Percentiles rank a stretch among this genome's conserved stretches.
phyloP scores from a whole-genome alignment of 2,329 filamentous ascomycete species.

The Epichloe brachyelytri region DNA sequence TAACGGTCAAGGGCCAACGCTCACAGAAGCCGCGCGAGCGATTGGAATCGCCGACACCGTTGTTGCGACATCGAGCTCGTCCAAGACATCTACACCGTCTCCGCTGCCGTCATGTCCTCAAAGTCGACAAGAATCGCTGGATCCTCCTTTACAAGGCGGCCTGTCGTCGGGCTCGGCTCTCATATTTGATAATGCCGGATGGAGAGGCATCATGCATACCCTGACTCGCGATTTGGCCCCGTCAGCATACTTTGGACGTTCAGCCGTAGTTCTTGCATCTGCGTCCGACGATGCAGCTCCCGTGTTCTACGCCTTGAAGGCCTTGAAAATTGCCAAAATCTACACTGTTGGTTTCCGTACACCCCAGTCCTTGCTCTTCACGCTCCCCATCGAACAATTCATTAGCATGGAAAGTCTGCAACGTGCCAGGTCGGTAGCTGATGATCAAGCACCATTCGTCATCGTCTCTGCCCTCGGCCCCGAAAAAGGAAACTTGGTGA shows the following conservation, averaged over 20 bases:
- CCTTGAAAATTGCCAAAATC: slow-evolving; percentile 62
- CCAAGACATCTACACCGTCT: slow-evolving; percentile 29
- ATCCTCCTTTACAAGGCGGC: slow-evolving; percentile 16
- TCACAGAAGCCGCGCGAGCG: slow-evolving; percentile 64
- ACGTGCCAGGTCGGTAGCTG: slow-evolving; percentile 34
- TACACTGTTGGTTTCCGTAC: slow-evolving; percentile 75
- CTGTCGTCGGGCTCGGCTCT: slow-evolving; percentile 41
- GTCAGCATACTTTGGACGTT: slow-evolving; percentile 63
- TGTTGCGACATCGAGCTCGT: slow-evolving; percentile 40
- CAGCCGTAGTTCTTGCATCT: slow-evolving; percentile 63
- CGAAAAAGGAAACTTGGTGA: slow-evolving; percentile 67
- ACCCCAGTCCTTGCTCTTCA: slow-evolving; percentile 47
- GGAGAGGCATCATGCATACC: slow-evolving; percentile 75
- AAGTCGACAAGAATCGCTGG: slow-evolving; percentile 16
- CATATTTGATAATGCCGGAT: slow-evolving; percentile 69
- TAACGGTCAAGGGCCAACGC: slow-evolving; percentile 36
- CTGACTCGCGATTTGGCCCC: slow-evolving; percentile 72
- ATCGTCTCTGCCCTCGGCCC: slow-evolving; percentile 68
- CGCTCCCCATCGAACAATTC: slow-evolving; percentile 61
- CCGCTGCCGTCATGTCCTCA: slow-evolving; percentile 37
- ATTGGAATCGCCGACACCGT: slow-evolving; percentile 79
- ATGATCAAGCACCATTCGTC: slow-evolving; percentile 55
- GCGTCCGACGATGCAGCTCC: slow-evolving; percentile 65
- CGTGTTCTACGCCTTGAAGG: slow-evolving; percentile 65
- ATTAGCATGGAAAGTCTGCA: slow-evolving; percentile 57